Conservation (phyloP, 192 early-diverging fungal genomes). For the Coemansia sp. region DNA sequence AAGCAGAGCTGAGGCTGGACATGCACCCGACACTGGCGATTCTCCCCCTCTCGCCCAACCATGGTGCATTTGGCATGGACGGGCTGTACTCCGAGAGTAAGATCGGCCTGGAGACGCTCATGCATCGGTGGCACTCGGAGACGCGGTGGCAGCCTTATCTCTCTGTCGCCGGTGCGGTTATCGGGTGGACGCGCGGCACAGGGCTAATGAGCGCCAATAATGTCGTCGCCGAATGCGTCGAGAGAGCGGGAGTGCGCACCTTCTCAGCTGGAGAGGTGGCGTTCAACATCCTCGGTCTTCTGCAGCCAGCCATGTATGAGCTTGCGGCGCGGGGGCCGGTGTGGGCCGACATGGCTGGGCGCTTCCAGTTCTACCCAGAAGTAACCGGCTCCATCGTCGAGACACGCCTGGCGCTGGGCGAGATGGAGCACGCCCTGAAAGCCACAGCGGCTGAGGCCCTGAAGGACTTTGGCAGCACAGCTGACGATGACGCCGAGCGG, state of each 20-base stretch:
- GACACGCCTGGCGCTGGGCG: constrained; percentile 12
- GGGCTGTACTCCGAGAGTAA: constrained; percentile 95
- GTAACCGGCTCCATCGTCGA: not conserved
- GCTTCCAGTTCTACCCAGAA: constrained; percentile 30
- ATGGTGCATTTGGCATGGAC: constrained; percentile 90
- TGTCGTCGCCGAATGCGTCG: constrained; percentile 83
- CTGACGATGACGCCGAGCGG: constrained; percentile 21
- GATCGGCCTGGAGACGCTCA: constrained; percentile 86
- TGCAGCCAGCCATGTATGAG: constrained; percentile 77
- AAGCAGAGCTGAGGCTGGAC: constrained; percentile 69
- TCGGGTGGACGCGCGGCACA: constrained; percentile 97
- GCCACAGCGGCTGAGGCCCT: constrained; percentile 5
- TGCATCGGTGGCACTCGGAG: constrained; percentile 91
- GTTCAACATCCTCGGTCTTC: constrained; percentile 86
- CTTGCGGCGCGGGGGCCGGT: constrained; percentile 63
- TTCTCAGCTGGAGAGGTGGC: constrained; percentile 92
- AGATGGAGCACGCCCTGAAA: constrained; percentile 10
- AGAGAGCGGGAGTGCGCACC: constrained; percentile 83
- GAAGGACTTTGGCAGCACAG: constrained; percentile 19
- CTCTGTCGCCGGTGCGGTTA: constrained; percentile 85
- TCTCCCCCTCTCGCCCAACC: constrained; percentile 93
- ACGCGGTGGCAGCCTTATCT: constrained; percentile 79
- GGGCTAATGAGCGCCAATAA: constrained; percentile 93
- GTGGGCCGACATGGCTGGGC: constrained; percentile 50
- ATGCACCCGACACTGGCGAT: constrained; percentile 87